These are phyloP conservation scores for Erysiphe pulchra DNA, from an alignment of 2,329 filamentous ascomycete species.

Conservation along the genomic window DNA sequence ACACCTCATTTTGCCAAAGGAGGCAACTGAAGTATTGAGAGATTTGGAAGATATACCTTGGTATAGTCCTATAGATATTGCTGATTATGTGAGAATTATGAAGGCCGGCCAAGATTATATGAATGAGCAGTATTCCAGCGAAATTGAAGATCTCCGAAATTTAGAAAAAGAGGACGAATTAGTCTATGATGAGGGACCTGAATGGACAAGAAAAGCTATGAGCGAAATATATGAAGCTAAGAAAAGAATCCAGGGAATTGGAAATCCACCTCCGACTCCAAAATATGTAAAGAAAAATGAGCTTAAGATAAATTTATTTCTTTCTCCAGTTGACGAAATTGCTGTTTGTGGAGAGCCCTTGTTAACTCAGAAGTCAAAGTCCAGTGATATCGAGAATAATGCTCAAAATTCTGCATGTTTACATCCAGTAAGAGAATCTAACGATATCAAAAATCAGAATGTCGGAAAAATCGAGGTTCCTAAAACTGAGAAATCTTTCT, in stretches of 20 bases:
- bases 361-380: slow-evolving; percentile 24
- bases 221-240: slow-evolving; percentile 47
- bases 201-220: slow-evolving; percentile 74
- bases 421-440: not conserved
- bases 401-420: not conserved
- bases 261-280: slow-evolving; percentile 30
- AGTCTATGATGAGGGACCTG: slow-evolving; percentile 76
- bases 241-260: slow-evolving; percentile 44
- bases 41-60: slow-evolving; percentile 63
- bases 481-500: slow-evolving; percentile 23
- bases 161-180: slow-evolving; percentile 78
- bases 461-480: slow-evolving; percentile 5
- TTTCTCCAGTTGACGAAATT: slow-evolving; percentile 19
- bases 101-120: slow-evolving; percentile 82
- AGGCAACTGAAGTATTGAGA: slow-evolving; percentile 42
- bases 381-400: slow-evolving; percentile 18
- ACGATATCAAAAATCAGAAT: slow-evolving; percentile 1
- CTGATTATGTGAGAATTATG: slow-evolving; percentile 90
- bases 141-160: slow-evolving; percentile 45
- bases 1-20: slow-evolving; percentile 67
- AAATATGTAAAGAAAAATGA: slow-evolving; percentile 24
- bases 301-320: slow-evolving; percentile 18
- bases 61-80: slow-evolving; percentile 80
- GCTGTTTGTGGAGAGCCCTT: slow-evolving; percentile 4
- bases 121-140: slow-evolving; percentile 49